Base-by-base conservation (phyloP, 768 basidiomycete genomes). In the Chalciporus piperatus region DNA sequence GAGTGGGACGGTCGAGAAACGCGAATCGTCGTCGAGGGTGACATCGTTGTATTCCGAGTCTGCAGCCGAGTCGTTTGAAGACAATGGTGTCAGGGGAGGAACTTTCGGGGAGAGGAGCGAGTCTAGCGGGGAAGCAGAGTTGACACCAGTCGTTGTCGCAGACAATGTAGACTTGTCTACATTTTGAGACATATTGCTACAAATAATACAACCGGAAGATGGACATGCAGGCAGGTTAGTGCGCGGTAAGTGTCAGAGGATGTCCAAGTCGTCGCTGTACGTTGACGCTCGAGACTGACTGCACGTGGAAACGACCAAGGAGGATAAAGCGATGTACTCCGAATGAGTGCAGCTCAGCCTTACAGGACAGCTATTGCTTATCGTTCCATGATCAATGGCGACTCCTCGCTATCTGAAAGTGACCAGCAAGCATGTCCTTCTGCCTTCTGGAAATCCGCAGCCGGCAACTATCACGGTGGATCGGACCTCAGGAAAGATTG, bases 391-490 rank as follows among this genome's bases (percentile, higher is more conserved):
- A n/a, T n/a, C 25, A 14, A 65, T 65, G 56, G 32, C 50, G 2
- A 41, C 35, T 10, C 40, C 48, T 44, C 52, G 38, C 23, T 55
- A 59, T 47, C 42, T 73, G 45, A 71, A 82, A 46, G 77, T 84
- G 58, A 76, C 79, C 27, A 76, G 83, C 41, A 66, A 68, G n/a
- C 77, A 75, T 20, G 80, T 86, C 35, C 66, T 91, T 17, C 72
- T 91, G 28, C 81, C 84, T 9, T 54, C 56, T 19, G 63, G 74
- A 22, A 61, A 68, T 3, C 81, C 81, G 3, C 73, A 72, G 32
- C 81, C 87, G 4, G 88, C 88, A 19, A 88, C 87, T 9, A 72
- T 93, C 59, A 74, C 81, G 47, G 70, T 89, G 48, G 76, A 85
- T 63, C 63, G 68, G 28, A 41, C 56, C 9, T 75, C 81, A 3